Conservation (phyloP, 2,329 filamentous ascomycete genomes). For the Penicillium hesseltinei region DNA sequence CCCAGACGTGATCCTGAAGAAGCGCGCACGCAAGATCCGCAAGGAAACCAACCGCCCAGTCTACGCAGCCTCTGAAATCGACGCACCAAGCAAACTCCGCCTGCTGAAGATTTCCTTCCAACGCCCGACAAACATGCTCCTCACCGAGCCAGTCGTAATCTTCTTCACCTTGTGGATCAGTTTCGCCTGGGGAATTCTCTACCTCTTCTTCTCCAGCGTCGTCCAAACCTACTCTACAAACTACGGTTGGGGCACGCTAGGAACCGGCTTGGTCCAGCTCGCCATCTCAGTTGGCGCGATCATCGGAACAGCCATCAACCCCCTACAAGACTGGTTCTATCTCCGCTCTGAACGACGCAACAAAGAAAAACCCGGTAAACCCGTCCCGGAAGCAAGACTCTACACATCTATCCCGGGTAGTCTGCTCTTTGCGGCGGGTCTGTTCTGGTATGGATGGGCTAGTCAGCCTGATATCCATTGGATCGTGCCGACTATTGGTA, state of each 20-base stretch:
- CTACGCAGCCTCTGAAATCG: conserved; percentile 28
- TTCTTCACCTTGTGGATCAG: conserved; percentile 47
- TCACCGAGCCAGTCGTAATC: conserved; percentile 44
- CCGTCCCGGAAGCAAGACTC: conserved; percentile 45
- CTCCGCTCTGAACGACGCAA: conserved; percentile 27
- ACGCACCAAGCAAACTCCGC: conserved; percentile 15
- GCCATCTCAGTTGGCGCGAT: conserved; percentile 44
- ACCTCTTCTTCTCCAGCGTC: conserved; percentile 44
- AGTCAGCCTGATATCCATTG: conserved; percentile 30
- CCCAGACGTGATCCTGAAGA: conserved; percentile 42
- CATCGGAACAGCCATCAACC: conserved; percentile 43
- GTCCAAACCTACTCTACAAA: conserved; percentile 41
- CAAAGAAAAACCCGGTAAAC: conserved; percentile 36
- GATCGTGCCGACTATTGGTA: conserved; percentile 35
- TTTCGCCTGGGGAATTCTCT: conserved; percentile 47
- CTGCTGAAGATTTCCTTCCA: conserved; percentile 41
- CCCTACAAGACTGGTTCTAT: conserved; percentile 37
- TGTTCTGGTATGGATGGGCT: conserved; percentile 42
- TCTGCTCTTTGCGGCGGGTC: conserved; percentile 33
- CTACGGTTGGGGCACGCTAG: conserved; percentile 36
- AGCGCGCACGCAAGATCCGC: conserved; percentile 41
- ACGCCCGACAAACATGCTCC: conserved; percentile 40
- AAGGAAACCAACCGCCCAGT: conserved; percentile 34
- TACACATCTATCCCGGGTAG: conserved; percentile 45
- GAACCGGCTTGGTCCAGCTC: conserved; percentile 42